Percentiles rank a stretch among this genome's conserved stretches.
These are phyloP conservation scores for Cucurbita ficifolia DNA, from an alignment of 306 rosid genomes.

Conservation along the genomic window DNA sequence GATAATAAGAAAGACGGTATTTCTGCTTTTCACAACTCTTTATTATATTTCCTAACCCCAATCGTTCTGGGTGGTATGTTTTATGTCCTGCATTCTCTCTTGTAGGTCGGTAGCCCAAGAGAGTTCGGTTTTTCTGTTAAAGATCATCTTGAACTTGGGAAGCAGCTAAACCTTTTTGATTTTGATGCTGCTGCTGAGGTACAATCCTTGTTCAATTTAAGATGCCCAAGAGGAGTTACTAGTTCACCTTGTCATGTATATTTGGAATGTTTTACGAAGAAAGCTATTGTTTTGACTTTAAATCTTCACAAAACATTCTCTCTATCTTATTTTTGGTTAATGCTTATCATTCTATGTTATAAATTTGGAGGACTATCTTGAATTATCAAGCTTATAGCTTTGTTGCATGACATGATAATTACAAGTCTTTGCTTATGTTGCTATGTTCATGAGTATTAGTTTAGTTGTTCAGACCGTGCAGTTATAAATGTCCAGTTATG, in stretches of 20 bases:
- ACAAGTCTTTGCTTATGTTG: not conserved
- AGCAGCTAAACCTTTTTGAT: constrained; percentile 72
- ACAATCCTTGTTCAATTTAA: constrained; percentile 16
- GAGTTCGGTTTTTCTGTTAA: constrained; percentile 57
- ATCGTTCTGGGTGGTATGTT: not conserved
- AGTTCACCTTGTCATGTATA: constrained; percentile 6
- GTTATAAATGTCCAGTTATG: not conserved
- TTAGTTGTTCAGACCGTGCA: not conserved
- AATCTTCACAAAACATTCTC: not conserved
- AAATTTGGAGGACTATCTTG: not conserved
- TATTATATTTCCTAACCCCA: not conserved
- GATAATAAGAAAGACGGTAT: constrained; percentile 48
- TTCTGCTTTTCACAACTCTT: constrained; percentile 3
- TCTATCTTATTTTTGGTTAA: not conserved
- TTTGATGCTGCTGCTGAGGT: constrained; percentile 98
- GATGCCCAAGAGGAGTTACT: constrained; percentile 5
- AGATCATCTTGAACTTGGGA: constrained; percentile 91
- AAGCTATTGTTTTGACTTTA: not conserved
- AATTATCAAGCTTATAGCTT: not conserved
- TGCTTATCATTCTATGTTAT: not conserved
- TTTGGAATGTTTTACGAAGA: not conserved
- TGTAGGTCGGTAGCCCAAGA: constrained; percentile 53
- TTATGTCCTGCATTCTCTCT: constrained; percentile 9
- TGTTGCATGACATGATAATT: not conserved
- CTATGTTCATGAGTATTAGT: not conserved